These are phyloP conservation scores for Mycena galericulata DNA, from an alignment of 768 basidiomycete species.

Conservation along the genomic window DNA sequence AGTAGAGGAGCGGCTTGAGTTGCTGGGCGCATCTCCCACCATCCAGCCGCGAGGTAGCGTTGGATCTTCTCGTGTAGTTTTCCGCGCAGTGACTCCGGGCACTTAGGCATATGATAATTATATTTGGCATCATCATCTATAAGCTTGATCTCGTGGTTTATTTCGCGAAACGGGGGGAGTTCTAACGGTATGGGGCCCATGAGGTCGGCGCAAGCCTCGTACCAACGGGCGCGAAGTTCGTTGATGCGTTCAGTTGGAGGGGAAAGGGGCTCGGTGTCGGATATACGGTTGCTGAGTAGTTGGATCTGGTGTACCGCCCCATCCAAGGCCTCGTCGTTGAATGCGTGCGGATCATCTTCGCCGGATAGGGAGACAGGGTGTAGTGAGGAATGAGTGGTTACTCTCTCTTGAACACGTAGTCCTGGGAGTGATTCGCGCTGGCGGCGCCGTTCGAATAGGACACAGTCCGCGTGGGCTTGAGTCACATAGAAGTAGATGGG, in stretches of 20 bases:
- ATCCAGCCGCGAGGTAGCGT: conserved; percentile 1
- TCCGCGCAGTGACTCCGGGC: conserved; percentile 39
- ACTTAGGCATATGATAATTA: conserved; percentile 37
- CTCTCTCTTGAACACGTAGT: too few species aligned
- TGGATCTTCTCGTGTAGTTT: conserved; percentile 17
- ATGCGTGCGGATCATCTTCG: neutral
- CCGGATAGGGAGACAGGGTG: neutral
- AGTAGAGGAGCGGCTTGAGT: conserved; percentile 41
- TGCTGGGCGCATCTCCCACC: conserved; percentile 24
- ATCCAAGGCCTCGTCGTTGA: neutral
- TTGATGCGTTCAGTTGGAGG: too few species aligned
- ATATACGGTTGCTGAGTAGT: neutral
- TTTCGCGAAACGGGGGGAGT: conserved; percentile 43
- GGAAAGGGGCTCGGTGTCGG: too few species aligned
- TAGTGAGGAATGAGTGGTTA: neutral
- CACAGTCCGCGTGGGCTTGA: too few species aligned
- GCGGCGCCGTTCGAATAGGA: too few species aligned
- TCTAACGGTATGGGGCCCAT: conserved; percentile 24
- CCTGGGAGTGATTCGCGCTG: too few species aligned
- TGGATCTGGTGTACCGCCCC: neutral
- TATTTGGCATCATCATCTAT: conserved; percentile 40
- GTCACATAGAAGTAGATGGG: too few species aligned
- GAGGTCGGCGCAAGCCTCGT: conserved; percentile 27
- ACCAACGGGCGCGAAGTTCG: conserved; percentile 10
- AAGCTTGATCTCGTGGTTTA: conserved; percentile 48